Conservation (phyloP, 164 flowering plant genomes). For the Aristolochia californica region DNA sequence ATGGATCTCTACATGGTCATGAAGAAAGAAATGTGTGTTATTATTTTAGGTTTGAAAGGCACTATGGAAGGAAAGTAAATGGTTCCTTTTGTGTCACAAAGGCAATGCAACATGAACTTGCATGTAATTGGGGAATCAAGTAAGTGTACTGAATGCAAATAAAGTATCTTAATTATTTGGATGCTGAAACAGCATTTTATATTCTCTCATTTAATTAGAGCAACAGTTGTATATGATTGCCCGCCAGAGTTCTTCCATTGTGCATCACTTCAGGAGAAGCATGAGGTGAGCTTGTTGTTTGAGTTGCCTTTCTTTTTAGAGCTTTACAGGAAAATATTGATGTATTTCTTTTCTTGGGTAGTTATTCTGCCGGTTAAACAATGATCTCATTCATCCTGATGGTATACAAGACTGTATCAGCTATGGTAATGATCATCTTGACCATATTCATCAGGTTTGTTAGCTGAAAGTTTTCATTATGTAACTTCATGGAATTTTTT, state of each 20-base stretch:
- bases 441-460: background rate
- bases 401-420: constrained; percentile 56
- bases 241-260: constrained; percentile 93
- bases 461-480: background rate
- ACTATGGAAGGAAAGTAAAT: constrained; percentile 70
- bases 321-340: background rate
- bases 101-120: constrained; percentile 97
- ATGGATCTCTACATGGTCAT: too few relatives aligned
- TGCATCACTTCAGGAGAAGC: constrained; percentile 69
- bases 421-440: constrained; percentile 36
- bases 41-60: constrained; percentile 61
- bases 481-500: background rate
- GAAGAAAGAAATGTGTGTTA: too few relatives aligned
- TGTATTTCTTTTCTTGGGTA: constrained; percentile 20
- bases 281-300: constrained; percentile 39
- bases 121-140: constrained; percentile 91
- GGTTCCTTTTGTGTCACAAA: constrained; percentile 85
- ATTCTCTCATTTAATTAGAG: constrained; percentile 29
- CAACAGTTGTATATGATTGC: constrained; percentile 87
- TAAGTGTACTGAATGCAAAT: constrained; percentile 22
- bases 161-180: background rate
- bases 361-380: constrained; percentile 68
- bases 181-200: background rate
- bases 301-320: background rate
- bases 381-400: constrained; percentile 25